Conservation (phyloP, 1,284 basidiomycete species). For the Schizophyllum amplum region DNA sequence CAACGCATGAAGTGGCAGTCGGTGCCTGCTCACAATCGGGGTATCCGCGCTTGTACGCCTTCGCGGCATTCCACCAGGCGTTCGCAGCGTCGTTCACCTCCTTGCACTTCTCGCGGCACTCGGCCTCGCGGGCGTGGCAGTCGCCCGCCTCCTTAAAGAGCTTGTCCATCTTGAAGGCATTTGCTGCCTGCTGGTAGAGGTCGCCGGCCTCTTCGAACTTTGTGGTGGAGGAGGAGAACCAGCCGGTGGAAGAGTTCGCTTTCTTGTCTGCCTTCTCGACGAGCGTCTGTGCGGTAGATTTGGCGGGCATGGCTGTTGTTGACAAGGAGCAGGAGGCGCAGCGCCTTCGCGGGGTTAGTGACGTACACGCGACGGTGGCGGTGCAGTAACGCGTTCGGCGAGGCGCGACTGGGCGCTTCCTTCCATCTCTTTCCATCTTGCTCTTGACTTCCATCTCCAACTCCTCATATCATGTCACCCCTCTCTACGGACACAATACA, state of each 20-base stretch:
- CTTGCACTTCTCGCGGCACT: constrained; percentile 81
- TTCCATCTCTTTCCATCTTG: constrained; percentile 1
- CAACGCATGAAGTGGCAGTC: constrained; percentile 2
- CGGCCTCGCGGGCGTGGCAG: constrained; percentile 82
- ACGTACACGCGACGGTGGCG: background rate
- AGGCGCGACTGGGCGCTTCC: background rate
- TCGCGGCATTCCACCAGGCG: constrained; percentile 95
- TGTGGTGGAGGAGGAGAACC: constrained; percentile 75
- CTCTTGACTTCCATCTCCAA: too few species aligned
- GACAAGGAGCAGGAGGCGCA: background rate
- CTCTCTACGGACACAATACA: constrained; percentile 37
- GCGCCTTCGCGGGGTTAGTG: background rate
- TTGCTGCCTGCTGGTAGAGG: constrained; percentile 90
- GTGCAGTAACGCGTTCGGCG: background rate
- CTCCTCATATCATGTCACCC: constrained; percentile 31
- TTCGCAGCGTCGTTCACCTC: constrained; percentile 92
- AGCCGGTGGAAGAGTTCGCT: constrained; percentile 72
- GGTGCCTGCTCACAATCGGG: constrained; percentile 61
- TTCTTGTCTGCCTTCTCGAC: constrained; percentile 91
- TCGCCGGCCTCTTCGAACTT: constrained; percentile 94
- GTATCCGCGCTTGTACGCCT: constrained; percentile 84
- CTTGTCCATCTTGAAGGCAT: constrained; percentile 93
- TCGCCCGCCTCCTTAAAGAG: constrained; percentile 87
- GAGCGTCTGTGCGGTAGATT: constrained; percentile 61
- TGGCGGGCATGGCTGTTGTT: constrained; percentile 35